Base-by-base conservation (phyloP, 106 monocot species). In the Apostasia ramifera region DNA sequence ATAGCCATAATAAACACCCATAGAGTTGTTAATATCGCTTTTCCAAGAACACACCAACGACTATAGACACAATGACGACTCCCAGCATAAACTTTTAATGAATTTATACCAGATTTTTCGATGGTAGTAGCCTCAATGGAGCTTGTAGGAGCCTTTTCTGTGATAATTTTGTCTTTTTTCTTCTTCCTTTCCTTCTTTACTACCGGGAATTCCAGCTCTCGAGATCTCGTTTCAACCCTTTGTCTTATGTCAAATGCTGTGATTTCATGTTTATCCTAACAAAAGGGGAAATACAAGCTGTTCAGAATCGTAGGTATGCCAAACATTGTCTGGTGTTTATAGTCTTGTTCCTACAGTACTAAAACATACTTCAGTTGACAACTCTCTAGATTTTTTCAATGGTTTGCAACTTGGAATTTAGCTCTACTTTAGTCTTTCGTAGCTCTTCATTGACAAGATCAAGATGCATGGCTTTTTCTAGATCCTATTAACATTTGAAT, bases 21-120 rank as follows among this genome's bases (percentile, higher is more conserved):
- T 38, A 50, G 2, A 53, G 8, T 47, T 2, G 54, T 72, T 88
- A 95, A 70, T 89, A 95, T 57, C 80, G 66, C 79, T 92, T 92
- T 4, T 88, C 95, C 2, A 95, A 79, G 47, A 89, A 72, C 41
- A 89, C 69, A 44, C 91, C 95, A 38, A 89, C 41, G 70, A 91
- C 71, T 26, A 92, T 54, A 42, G 91, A 95, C 47, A 88, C 74
- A 37, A 83, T 46, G 67, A 84, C 88, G n/a, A 95, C 80, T 57
- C 88, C 88, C 7, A 86, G 44, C 66, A 89, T 82, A 71, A 89
- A 91, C 70, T 83, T 88, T 51, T 26, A 92, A 75, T 40, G 84
- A 76, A 74, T 83, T 84, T 41, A 74, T 45, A 26, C 78, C 79
- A 3, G 77, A 80, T 60, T 76, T 75, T 38, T 82, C 83, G 6